Percentiles rank a stretch among this genome's conserved stretches.
Evolutionary conservation across 768 basidiomycete genomes (phyloP).

Genomic region (Lactarius sp.): DNA sequence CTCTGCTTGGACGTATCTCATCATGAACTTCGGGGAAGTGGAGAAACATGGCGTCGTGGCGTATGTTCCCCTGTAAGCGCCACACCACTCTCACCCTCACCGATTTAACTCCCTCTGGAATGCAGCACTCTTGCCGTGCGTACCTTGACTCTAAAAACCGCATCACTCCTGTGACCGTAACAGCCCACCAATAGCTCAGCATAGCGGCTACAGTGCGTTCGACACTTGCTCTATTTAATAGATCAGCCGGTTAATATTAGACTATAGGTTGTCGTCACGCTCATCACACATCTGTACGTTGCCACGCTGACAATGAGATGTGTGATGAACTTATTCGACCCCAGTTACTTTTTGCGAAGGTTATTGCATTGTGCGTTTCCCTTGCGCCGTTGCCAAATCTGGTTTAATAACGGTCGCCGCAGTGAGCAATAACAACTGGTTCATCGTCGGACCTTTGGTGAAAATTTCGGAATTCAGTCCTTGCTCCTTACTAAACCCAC

Average conservation of each 20-base stretch:
- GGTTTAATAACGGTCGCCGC: not conserved
- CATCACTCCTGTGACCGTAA: not conserved
- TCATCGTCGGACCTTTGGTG: slow-evolving; percentile 17
- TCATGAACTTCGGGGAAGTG: slow-evolving; percentile 22
- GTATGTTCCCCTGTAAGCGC: slow-evolving; percentile 17
- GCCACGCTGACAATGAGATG: not conserved
- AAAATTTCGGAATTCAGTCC: not conserved
- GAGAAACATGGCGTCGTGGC: not conserved
- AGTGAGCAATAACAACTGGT: slow-evolving; percentile 26
- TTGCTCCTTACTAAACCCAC: not conserved
- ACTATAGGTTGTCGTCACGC: slow-evolving; percentile 13
- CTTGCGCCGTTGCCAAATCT: not conserved
- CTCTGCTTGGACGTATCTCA: slow-evolving; percentile 23
- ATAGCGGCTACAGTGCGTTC: slow-evolving; percentile 23
- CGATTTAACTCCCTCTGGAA: not conserved
- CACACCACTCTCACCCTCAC: not conserved
- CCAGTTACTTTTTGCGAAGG: slow-evolving; percentile 21
- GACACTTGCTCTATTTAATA: not conserved
- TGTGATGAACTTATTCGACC: not conserved
- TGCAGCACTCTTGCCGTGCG: slow-evolving; percentile 19
- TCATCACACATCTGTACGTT: slow-evolving; percentile 21
- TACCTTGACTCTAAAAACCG: not conserved
- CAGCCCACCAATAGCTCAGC: slow-evolving; percentile 14
- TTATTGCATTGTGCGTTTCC: slow-evolving; percentile 13
- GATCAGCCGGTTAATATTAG: not conserved